Base-by-base conservation (phyloP, 106 monocot species). In the Ottelia alismoides region DNA sequence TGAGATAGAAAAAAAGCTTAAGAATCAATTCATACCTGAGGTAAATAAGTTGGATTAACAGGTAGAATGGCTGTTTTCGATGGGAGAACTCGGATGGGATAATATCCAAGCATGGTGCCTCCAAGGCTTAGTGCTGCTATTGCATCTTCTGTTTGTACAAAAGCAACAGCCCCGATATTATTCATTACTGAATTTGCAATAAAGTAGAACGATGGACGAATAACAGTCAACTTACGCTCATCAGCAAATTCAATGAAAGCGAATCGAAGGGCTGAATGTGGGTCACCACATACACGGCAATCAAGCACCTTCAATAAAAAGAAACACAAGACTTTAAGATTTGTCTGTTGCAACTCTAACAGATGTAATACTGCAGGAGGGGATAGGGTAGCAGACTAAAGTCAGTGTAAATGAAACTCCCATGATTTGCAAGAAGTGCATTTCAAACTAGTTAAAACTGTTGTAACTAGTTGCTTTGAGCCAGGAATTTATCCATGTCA, bases 61-160 rank as follows among this genome's bases (percentile, higher is more conserved):
- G 76, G 76, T 40, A 70, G 57, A 27, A 76, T 76, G 3, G 75
- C 70, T 25, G 75, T 76, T 60, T 76, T 76, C 50, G 75, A 76
- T 19, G 75, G 75, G 23, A 76, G 44, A 27, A 76, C 70, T 30
- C 29, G 69, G 27, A 76, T 30, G 25, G 76, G 70, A 70, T 70
- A 66, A 30, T 53, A 70, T 11, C 76, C 76, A 45, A 76, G 53
- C 46, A 70, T 54, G 3, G 70, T 70, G 11, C 76, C 76, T 48
- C 43, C 61, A 49, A 76, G 70, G 30, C 25, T 56, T 43, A 76
- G 43, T 53, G 76, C 70, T 45, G 27, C 49, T 43, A 54, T 65
- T 61, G 76, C 70, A 56, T 65, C 55, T 44, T 57, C 76, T 76
- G 49, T 56, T 27, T 44, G 31, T 10, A 53, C 11, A 53, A 35